phyloP scores from a whole-genome alignment of 176 grass and related monocot species.

The Urochloa ruziziensis region DNA sequence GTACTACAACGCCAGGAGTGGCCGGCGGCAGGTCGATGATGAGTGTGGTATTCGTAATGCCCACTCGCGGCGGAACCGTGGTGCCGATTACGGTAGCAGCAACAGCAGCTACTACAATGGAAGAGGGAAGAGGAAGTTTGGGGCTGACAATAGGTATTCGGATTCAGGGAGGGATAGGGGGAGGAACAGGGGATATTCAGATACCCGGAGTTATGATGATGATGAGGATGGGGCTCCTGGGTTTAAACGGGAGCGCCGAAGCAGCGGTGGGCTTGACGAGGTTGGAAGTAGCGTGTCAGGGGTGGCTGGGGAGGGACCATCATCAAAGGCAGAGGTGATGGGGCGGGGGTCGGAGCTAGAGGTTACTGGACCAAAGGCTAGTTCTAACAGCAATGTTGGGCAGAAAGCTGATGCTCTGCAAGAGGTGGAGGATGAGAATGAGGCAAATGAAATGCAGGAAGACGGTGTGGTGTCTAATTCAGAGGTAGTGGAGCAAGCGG shows the following conservation, averaged over 20 bases:
- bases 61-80: constrained; percentile 11
- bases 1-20: constrained; percentile 19
- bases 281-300: constrained; percentile 70
- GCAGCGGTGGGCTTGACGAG: constrained; percentile 51
- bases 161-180: constrained; percentile 64
- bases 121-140: constrained; percentile 60
- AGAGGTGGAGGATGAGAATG: constrained; percentile 30
- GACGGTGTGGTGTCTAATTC: constrained; percentile 46
- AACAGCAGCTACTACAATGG: constrained; percentile 46
- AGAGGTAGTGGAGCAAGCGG: constrained; percentile 25
- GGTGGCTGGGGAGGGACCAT: constrained; percentile 47
- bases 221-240: constrained; percentile 55
- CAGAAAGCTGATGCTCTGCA: constrained; percentile 33
- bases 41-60: constrained; percentile 38
- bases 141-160: constrained; percentile 44
- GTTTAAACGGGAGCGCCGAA: constrained; percentile 52
- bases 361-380: constrained; percentile 78
- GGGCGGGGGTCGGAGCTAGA: constrained; percentile 83
- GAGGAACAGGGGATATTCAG: constrained; percentile 54
- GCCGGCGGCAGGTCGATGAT: constrained; percentile 49
- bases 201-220: constrained; percentile 56
- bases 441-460: constrained; percentile 44
- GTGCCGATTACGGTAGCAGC: constrained; percentile 15
- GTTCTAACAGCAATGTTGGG: constrained; percentile 48
- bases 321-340: constrained; percentile 47